Conservation (phyloP, 2,329 filamentous ascomycete genomes). For the Aspergillus brunneoviolaceus region DNA sequence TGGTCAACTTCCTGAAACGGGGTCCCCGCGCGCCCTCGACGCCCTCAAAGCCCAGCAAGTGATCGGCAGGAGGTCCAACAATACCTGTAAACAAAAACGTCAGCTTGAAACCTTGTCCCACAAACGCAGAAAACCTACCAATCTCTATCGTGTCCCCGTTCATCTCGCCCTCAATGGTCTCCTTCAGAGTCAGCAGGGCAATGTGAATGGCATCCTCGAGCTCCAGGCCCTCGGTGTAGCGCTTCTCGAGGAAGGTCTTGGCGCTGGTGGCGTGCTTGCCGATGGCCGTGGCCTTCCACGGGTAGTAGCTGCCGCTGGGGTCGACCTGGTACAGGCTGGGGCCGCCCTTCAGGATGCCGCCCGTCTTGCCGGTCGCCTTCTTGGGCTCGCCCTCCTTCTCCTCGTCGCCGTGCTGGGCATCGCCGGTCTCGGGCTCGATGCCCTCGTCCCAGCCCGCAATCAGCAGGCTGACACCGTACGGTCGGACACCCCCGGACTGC, state of each 20-base stretch:
- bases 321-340: slow-evolving; percentile 99
- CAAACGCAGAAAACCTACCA: slow-evolving; percentile 56
- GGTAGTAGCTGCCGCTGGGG: slow-evolving; percentile 97
- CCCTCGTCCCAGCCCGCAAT: slow-evolving; percentile 98
- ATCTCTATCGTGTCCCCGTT: slow-evolving; percentile 98
- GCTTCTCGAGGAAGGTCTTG: slow-evolving; percentile 98
- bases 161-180: slow-evolving; percentile 99
- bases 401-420: slow-evolving; percentile 55
- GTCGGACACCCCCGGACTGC: slow-evolving; percentile 93
- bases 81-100: slow-evolving; percentile 62
- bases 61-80: slow-evolving; percentile 88
- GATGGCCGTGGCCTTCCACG: slow-evolving; percentile 98
- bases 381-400: slow-evolving; percentile 57
- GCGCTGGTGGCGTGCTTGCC: slow-evolving; percentile 97
- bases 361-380: slow-evolving; percentile 81
- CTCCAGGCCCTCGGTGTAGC: slow-evolving; percentile 95
- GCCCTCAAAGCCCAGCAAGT: slow-evolving; percentile 77
- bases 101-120: not conserved
- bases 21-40: slow-evolving; percentile 45
- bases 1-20: slow-evolving; percentile 67
- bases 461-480: slow-evolving; percentile 92
- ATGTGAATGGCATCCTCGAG: slow-evolving; percentile 98
- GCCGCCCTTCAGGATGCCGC: slow-evolving; percentile 90
- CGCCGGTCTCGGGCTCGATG: slow-evolving; percentile 78
- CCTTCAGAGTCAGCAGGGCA: slow-evolving; percentile 92